Evolutionary conservation across 495 filamentous ascomycete species (phyloP), one percentile per base, ranked within the genome.

Genomic region (Aspergillus sparsus): DNA sequence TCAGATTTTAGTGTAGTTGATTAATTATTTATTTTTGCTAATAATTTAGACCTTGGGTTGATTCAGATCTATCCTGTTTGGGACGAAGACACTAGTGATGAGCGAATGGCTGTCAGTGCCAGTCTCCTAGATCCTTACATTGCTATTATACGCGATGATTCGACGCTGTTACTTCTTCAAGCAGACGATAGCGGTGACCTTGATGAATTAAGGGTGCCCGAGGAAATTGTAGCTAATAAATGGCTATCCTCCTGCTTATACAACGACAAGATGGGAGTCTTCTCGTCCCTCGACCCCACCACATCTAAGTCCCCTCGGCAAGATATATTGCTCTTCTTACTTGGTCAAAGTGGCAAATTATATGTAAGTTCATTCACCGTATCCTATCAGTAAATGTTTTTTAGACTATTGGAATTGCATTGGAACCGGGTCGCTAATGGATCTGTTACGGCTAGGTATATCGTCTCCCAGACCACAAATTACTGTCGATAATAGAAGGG

Each of bases 121-220:
- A 94, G 89, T 71, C 90, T 98, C 64, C 80, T 82, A 11, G 94
- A 97, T 67, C 92, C 92, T 6, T 97, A 89, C 68, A 67, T 99
- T n/a, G 77, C 96, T 2, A 82, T 99, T 5, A 69, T 97, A 44
- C 82, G 89, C 57, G 90, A 96, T 58, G 92, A 97, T 70, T 83
- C 82, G 0, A 92, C 88, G 51, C 79, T 90, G 8, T 82, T 88
- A 41, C 78, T 98, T 32, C 85, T 92, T 18, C 81, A 88, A 68
- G 86, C 88, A 16, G 90, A 93, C 69, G 84, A 83, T 33, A 87
- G 81, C 66, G 87, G 91, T 18, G 94, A 98, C 54, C 75, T 99
- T 31, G 94, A 97, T 65, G 91, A 96, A 66, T 67, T 95, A 2
- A 82, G 88, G 35, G 75, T 82, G 54, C 72, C 77, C 41, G 85